Percentiles rank a stretch among this genome's conserved stretches.
These are phyloP conservation scores for Knoxdaviesia proteae DNA, from an alignment of 2,329 filamentous ascomycete genomes.

Conservation along the genomic window DNA sequence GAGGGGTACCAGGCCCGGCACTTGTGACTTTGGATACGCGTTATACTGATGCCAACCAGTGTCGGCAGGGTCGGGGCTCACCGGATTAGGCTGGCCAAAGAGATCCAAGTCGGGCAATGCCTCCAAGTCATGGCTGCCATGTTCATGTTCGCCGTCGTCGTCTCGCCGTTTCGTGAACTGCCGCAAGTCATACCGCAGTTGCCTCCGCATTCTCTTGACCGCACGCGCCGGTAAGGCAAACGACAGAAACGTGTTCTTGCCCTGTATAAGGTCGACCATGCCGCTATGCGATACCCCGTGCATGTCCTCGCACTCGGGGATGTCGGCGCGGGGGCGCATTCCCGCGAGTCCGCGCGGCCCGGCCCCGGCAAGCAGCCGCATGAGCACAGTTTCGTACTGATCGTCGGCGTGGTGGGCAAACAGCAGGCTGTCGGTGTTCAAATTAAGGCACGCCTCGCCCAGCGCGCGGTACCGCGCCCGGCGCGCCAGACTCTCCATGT, in stretches of 20 bases:
- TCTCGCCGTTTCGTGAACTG: not conserved
- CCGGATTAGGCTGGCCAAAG: not conserved
- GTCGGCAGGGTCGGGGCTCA: too few species aligned
- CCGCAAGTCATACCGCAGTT: slow-evolving; percentile 1
- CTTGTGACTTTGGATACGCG: too few species aligned
- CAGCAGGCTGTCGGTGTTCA: slow-evolving; percentile 38
- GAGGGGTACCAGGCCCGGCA: slow-evolving; percentile 5
- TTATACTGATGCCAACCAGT: too few species aligned
- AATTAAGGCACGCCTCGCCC: slow-evolving; percentile 34
- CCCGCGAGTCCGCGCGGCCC: slow-evolving; percentile 50
- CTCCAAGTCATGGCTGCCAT: too few species aligned
- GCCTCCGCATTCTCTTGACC: slow-evolving; percentile 10
- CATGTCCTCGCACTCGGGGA: slow-evolving; percentile 69
- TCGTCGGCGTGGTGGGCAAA: slow-evolving; percentile 81
- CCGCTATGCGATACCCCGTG: slow-evolving; percentile 52
- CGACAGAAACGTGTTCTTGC: slow-evolving; percentile 15
- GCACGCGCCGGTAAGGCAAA: slow-evolving; percentile 13
- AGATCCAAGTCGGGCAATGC: not conserved
- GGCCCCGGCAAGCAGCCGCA: slow-evolving; percentile 51
- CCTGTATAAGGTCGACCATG: slow-evolving; percentile 23
- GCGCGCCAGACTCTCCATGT: slow-evolving; percentile 62
- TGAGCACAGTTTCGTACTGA: slow-evolving; percentile 72
- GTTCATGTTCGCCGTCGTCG: too few species aligned
- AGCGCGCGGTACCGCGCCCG: slow-evolving; percentile 51
- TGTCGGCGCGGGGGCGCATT: slow-evolving; percentile 41